Base-by-base conservation (phyloP, 306 rosid genomes). In the Lathyrus sativus region DNA sequence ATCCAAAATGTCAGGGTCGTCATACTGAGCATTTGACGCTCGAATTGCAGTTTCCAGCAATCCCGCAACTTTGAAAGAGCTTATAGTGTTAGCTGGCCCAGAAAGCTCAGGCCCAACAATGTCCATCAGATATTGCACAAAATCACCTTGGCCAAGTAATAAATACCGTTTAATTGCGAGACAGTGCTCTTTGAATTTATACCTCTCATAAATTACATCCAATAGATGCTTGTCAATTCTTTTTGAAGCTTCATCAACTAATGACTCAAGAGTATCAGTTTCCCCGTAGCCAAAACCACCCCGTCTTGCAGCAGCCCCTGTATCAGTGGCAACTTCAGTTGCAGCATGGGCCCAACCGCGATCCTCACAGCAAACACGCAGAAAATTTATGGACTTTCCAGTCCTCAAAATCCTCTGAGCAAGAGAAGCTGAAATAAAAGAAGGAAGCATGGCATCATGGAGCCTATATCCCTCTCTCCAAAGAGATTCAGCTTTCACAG, bases 401-500 rank as follows among this genome's bases (percentile, higher is more conserved):
- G 97, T 93, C 83, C 97, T 88, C 72, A 93, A 79, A 39, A 93
- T 93, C 54, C 91, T 77, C 78, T 88, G 99, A 0, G 99, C 99
- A 41, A 93, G 97, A 33, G 97, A 93, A 61, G 91, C 88, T 0
- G 96, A 77, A 70, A 93, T 93, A 62, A 93, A 93, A 6, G 88
- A 85, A 73, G 97, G 99, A 83, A 93, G 96, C 99, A 90, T 93
- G n/a, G 82, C 85, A 7, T 87, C 74, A 24, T 90, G 95, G 65
- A 93, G 92, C 80, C 84, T 84, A 73, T 90, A 93, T 48, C 99
- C 97, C 62, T 90, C 97, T 77, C 97, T 85, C 99, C 97, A 93
- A 17, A 93, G 97, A 15, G 97, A 90, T 73, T 93, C 99, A 7
- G 90, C 99, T 76, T 93, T 93, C 80, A 93, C 99, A 0, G 88